A percentile compares a stretch with the other conserved stretches of the same genome.
These are phyloP conservation scores for Emergomyces orientalis DNA, from an alignment of 2,329 filamentous ascomycete species.

Conservation along the genomic window DNA sequence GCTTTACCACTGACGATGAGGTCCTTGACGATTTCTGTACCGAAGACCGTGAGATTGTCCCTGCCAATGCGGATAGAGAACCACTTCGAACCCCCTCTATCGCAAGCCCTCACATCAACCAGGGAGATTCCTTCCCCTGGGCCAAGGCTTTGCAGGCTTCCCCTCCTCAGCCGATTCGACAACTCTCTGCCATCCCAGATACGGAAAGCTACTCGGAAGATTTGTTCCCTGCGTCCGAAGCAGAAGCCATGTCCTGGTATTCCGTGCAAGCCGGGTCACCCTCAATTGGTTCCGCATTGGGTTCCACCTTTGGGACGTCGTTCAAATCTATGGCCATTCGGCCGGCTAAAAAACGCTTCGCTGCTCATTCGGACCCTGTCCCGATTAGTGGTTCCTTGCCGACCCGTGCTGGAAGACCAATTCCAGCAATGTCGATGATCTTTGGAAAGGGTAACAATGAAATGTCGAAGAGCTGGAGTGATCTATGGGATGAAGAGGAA, in stretches of 20 bases:
- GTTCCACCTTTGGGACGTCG: constrained; percentile 72
- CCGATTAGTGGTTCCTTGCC: constrained; percentile 74
- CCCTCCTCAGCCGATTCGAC: constrained; percentile 60
- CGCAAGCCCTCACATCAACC: constrained; percentile 72
- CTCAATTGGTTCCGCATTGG: constrained; percentile 72
- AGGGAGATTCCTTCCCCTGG: constrained; percentile 81
- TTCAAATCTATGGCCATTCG: constrained; percentile 61
- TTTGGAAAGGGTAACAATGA: constrained; percentile 64
- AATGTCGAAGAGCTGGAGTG: constrained; percentile 98
- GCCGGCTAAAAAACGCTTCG: constrained; percentile 29
- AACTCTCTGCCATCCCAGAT: constrained; percentile 76
- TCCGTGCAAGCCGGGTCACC: constrained; percentile 66
- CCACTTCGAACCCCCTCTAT: constrained; percentile 92
- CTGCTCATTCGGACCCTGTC: constrained; percentile 51
- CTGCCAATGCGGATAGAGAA: constrained; percentile 79
- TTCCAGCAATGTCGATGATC: constrained; percentile 64
- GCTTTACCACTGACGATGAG: constrained; percentile 91
- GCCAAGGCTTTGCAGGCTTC: constrained; percentile 76
- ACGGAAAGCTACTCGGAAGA: constrained; percentile 75
- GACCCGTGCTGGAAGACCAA: constrained; percentile 48
- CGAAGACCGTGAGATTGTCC: constrained; percentile 64
- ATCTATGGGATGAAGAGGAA: constrained; percentile 95
- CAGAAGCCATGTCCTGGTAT: constrained; percentile 61
- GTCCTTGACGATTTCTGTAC: constrained; percentile 87
- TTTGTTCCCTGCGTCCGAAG: constrained; percentile 68